phyloP scores from a whole-genome alignment of 1,284 basidiomycete species.

The Ceratobasidium sp. region DNA sequence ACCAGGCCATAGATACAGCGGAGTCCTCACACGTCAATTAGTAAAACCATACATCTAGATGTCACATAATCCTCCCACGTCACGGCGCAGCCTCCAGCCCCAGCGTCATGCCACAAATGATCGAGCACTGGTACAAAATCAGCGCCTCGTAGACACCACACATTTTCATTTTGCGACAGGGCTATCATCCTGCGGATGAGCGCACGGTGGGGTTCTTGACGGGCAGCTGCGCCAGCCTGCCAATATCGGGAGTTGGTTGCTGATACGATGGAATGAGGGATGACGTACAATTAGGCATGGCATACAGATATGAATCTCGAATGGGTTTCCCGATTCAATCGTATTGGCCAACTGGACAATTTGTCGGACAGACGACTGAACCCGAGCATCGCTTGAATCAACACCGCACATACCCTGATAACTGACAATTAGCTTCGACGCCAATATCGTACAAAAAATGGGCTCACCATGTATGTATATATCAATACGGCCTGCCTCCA shows the following conservation, averaged over 20 bases:
- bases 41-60: not conserved
- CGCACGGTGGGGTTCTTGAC: slow-evolving; percentile 10
- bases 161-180: not conserved
- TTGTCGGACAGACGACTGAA: slow-evolving; percentile 11
- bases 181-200: not conserved
- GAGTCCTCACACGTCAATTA: not conserved
- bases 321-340: not conserved
- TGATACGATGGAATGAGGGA: not conserved
- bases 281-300: slow-evolving; percentile 19
- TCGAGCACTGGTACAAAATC: slow-evolving; percentile 21
- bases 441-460: not conserved
- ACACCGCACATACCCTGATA: slow-evolving; percentile 8
- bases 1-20: too few species aligned
- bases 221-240: slow-evolving; percentile 11
- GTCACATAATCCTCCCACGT: slow-evolving; percentile 26
- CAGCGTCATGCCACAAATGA: slow-evolving; percentile 23
- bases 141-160: slow-evolving; percentile 12
- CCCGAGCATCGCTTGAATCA: not conserved
- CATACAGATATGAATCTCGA: slow-evolving; percentile 10
- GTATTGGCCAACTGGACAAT: not conserved
- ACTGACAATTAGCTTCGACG: not conserved
- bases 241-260: not conserved
- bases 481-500: slow-evolving; percentile 22
- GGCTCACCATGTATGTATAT: slow-evolving; percentile 28
- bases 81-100: not conserved